A percentile compares a stretch with the other conserved stretches of the same genome.
Evolutionary conservation across 2,329 filamentous ascomycete genomes (phyloP).

Genomic region (Ophiobolus disseminans): DNA sequence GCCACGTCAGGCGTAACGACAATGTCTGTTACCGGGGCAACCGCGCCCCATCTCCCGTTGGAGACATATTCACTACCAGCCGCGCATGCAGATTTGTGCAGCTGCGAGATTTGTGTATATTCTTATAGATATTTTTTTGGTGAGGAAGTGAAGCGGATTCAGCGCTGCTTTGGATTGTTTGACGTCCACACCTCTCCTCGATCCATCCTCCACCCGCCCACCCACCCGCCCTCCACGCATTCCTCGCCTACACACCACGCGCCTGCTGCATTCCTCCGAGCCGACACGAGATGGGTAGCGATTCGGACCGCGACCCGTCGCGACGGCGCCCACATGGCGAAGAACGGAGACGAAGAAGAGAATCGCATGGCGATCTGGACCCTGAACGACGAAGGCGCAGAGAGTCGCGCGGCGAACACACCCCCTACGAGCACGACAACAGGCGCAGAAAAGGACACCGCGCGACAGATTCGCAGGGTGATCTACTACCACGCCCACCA

Average conservation of each 20-base stretch:
- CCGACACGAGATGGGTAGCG: conserved; percentile 20
- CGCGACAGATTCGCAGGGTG: conserved; percentile 50
- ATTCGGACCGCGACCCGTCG: conserved; percentile 30
- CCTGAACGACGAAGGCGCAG: conserved; percentile 27
- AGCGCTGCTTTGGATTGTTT: too few species aligned
- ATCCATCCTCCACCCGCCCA: background rate
- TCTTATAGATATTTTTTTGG: too few species aligned
- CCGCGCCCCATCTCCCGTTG: conserved; percentile 27
- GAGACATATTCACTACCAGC: conserved; percentile 33
- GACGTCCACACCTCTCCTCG: too few species aligned
- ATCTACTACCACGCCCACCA: conserved; percentile 38
- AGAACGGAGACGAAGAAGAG: conserved; percentile 36
- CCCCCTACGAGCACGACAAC: conserved; percentile 34
- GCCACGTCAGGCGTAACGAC: conserved; percentile 37
- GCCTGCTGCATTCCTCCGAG: background rate
- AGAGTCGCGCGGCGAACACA: conserved; percentile 25
- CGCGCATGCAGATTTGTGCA: conserved; percentile 6
- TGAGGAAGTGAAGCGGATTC: too few species aligned
- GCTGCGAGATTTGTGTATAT: too few species aligned
- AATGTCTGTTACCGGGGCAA: conserved; percentile 42
- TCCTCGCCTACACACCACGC: conserved; percentile 3
- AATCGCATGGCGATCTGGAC: conserved; percentile 35
- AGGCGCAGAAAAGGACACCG: conserved; percentile 45
- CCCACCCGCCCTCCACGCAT: conserved; percentile 11
- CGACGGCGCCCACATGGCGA: conserved; percentile 34